Evolutionary conservation across 169 alveolate genomes (phyloP).

Genomic region (Blepharisma undulans): DNA sequence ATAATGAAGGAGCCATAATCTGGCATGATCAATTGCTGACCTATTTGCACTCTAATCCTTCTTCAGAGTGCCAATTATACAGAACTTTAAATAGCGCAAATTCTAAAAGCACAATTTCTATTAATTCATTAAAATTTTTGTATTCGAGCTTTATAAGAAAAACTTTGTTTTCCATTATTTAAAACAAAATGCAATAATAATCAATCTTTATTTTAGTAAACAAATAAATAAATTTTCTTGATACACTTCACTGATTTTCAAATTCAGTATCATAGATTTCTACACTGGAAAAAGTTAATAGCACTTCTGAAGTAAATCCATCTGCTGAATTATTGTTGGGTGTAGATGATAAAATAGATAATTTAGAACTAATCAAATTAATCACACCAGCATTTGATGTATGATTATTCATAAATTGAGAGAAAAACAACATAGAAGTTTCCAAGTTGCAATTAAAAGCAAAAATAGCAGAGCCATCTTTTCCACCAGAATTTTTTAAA

Average conservation of each 20-base stretch:
- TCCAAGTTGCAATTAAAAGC: not conserved
- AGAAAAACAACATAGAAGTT: not conserved
- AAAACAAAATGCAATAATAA: too few relatives aligned
- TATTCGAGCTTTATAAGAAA: too few relatives aligned
- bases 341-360: not conserved
- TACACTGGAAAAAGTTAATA: not conserved
- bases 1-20: too few relatives aligned
- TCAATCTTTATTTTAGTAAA: not conserved
- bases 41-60: too few relatives aligned
- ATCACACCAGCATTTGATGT: not conserved
- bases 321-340: not conserved
- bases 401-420: not conserved
- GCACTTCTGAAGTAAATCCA: not conserved
- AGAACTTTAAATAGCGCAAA: too few relatives aligned
- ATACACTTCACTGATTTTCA: not conserved
- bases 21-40: too few relatives aligned
- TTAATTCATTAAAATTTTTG: too few relatives aligned
- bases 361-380: not conserved
- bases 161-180: too few relatives aligned
- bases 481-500: not conserved
- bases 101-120: too few relatives aligned
- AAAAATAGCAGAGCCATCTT: not conserved
- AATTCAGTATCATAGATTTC: not conserved
- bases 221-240: not conserved
- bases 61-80: too few relatives aligned